Evolutionary conservation across 1,284 basidiomycete species (phyloP).

Genomic region (Malassezia slooffiae): DNA sequence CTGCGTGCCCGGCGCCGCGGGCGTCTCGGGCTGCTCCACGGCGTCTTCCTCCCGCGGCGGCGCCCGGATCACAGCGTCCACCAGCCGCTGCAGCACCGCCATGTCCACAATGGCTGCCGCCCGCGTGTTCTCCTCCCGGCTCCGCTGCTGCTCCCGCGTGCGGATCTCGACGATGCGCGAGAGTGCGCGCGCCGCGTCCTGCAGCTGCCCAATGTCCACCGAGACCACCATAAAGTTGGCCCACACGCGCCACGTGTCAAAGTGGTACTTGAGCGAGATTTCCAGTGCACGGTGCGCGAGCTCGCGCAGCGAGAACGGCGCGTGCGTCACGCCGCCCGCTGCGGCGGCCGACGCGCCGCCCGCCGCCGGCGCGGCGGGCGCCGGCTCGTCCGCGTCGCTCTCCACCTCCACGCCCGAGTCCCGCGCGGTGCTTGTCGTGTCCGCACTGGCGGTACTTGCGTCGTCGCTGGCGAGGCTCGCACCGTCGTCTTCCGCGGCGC

Average conservation of each 20-base stretch:
- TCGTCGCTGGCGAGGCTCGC: background rate
- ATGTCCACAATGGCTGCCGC: conserved; percentile 56
- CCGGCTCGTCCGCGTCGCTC: conserved; percentile 3
- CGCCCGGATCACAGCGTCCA: conserved; percentile 67
- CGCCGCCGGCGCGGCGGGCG: background rate
- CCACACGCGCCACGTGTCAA: conserved; percentile 97
- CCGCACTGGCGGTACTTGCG: background rate
- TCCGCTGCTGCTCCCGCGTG: conserved; percentile 47
- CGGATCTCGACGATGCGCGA: conserved; percentile 72
- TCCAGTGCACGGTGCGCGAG: conserved; percentile 89
- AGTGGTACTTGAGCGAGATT: conserved; percentile 69
- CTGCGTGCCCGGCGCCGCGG: background rate
- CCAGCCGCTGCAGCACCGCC: conserved; percentile 73
- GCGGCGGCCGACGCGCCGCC: too few relatives aligned
- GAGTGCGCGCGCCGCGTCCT: conserved; percentile 74
- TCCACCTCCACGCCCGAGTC: conserved; percentile 12
- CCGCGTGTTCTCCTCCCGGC: conserved; percentile 52
- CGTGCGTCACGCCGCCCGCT: background rate
- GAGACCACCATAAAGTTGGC: conserved; percentile 90
- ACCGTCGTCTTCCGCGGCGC: conserved; percentile 4
- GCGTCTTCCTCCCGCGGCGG: conserved; percentile 31
- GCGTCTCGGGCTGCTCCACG: too few relatives aligned
- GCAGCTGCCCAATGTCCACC: conserved; percentile 80
- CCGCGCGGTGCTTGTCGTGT: conserved; percentile 1
- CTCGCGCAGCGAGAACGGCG: conserved; percentile 57